A percentile compares a stretch with the other conserved stretches of the same genome.
These are phyloP conservation scores for Leccinum pellstonianum DNA, from an alignment of 768 basidiomycete species.

Conservation along the genomic window DNA sequence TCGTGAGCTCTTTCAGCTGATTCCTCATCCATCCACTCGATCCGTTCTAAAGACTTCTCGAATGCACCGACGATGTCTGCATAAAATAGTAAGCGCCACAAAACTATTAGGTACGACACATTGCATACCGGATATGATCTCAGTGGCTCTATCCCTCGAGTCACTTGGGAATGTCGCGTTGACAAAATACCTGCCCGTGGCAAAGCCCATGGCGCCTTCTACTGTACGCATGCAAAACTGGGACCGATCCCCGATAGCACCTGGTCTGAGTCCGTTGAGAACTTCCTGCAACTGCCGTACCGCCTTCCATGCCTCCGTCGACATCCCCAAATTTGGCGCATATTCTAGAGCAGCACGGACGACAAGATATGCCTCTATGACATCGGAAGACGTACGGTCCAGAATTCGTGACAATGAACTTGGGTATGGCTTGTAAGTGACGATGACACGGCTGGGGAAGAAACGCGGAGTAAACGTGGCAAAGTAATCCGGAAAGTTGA, in stretches of 20 bases:
- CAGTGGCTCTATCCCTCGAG: slow-evolving; percentile 76
- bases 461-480: slow-evolving; percentile 77
- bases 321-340: slow-evolving; percentile 68
- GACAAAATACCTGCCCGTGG: slow-evolving; percentile 87
- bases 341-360: slow-evolving; percentile 68
- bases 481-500: slow-evolving; percentile 85
- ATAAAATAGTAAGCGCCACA: slow-evolving; percentile 14
- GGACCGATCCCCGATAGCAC: slow-evolving; percentile 76
- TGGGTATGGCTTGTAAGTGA: slow-evolving; percentile 81
- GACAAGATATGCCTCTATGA: slow-evolving; percentile 85
- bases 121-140: slow-evolving; percentile 70
- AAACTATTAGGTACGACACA: background rate
- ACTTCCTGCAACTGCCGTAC: slow-evolving; percentile 67
- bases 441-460: slow-evolving; percentile 73
- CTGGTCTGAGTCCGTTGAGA: slow-evolving; percentile 83
- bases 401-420: slow-evolving; percentile 67
- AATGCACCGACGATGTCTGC: slow-evolving; percentile 81
- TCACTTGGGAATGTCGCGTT: slow-evolving; percentile 77
- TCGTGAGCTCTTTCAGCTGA: slow-evolving; percentile 79
- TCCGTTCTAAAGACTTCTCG: slow-evolving; percentile 65
- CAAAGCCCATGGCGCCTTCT: slow-evolving; percentile 79
- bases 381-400: slow-evolving; percentile 59
- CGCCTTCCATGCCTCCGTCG: slow-evolving; percentile 78
- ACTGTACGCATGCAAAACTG: slow-evolving; percentile 80
- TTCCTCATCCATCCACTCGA: slow-evolving; percentile 91